Base-by-base conservation (phyloP, 2,329 filamentous ascomycete species). In the Aspergillus hiratsukae region DNA sequence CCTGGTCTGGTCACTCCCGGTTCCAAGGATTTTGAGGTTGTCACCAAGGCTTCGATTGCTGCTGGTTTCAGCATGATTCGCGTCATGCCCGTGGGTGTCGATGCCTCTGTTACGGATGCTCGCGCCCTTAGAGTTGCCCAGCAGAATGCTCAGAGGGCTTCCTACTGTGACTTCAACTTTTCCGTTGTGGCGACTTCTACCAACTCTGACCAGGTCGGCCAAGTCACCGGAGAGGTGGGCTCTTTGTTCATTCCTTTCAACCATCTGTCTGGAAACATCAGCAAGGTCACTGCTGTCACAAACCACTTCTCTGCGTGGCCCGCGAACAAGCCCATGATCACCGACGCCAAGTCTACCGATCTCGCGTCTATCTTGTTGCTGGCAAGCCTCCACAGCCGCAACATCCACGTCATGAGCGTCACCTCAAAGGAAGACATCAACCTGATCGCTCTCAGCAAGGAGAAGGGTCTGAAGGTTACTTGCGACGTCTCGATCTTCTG, bases 191-290 rank as follows among this genome's bases (percentile, higher is more conserved):
- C 87, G 31, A 90, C 88, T 25, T 87, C 86, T 8, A 80, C 81
- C 61, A 92, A 92, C 69, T 83, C 87, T 17, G 84, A 88, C 63
- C 87, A 91, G 75, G 87, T 92, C 68, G 87, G 85, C 67, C 82
- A 87, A 62, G 81, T 91, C 55, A 85, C 86, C 19, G 80, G 82
- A 50, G 88, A 91, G 63, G 89, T 92, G 55, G 89, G 89, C 28
- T 90, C 89, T 21, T 80, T 92, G 46, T 92, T 91, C 76, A 89
- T 92, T 60, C 89, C 89, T 14, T 92, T 92, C 80, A 90, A 92
- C 74, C 79, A 90, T 72, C 78, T 91, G 27, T 89, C 87, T 58
- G 88, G 88, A 64, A 92, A 91, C 72, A 91, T 92, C 72, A 91
- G 85, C 81, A 90, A 90, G 78, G 89, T 91, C 48, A 87, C 89